These are phyloP conservation scores for Stramenopiles sp. DNA, from an alignment of 352 stramenopile genomes.

Conservation along the genomic window DNA sequence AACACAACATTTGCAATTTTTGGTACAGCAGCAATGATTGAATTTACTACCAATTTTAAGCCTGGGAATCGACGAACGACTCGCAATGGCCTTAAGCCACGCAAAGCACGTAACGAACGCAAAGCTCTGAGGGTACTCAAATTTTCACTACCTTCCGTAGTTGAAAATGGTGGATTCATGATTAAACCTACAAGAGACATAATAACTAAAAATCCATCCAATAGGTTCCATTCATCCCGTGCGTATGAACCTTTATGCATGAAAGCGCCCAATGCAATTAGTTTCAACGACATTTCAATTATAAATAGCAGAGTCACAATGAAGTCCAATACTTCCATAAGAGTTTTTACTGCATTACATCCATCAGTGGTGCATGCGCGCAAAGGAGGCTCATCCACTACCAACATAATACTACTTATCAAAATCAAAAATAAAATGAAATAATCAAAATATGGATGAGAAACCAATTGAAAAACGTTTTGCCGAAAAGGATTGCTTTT, in stretches of 20 bases:
- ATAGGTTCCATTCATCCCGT: conserved; percentile 11
- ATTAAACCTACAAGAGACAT: conserved; percentile 11
- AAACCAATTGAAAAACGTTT: background rate
- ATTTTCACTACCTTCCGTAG: background rate
- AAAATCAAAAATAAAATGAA: background rate
- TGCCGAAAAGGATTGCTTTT: background rate
- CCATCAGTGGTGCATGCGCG: background rate
- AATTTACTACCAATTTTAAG: conserved; percentile 15
- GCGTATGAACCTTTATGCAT: conserved; percentile 9
- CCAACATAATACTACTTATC: background rate
- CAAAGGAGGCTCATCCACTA: background rate
- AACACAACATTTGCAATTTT: conserved; percentile 15
- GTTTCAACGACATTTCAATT: conserved; percentile 11
- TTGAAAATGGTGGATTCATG: background rate
- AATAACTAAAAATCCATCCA: conserved; percentile 15
- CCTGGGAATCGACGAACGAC: conserved; percentile 14
- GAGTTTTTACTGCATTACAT: background rate
- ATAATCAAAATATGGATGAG: background rate
- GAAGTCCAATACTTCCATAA: background rate
- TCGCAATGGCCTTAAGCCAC: conserved; percentile 12
- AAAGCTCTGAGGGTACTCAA: background rate
- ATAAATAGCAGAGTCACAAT: conserved; percentile 15
- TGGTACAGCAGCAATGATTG: conserved; percentile 9
- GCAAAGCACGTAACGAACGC: conserved; percentile 15
- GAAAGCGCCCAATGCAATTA: conserved; percentile 8